These are phyloP conservation scores for Beauveria sp. DNA, from an alignment of 2,329 filamentous ascomycete species.

Conservation along the genomic window DNA sequence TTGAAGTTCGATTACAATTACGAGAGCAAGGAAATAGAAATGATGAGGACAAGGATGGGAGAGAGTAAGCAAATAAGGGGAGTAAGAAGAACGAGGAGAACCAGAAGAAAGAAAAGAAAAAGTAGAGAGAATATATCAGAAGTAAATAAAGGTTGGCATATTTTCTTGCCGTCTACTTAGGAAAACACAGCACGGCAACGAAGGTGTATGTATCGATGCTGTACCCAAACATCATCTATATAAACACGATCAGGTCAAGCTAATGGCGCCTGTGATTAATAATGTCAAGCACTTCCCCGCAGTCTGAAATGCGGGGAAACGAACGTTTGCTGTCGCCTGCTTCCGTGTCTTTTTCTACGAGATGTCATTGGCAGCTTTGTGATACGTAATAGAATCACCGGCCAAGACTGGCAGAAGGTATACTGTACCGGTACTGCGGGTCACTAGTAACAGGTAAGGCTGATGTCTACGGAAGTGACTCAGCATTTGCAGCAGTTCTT, in stretches of 20 bases:
- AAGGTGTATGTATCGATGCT: neutral
- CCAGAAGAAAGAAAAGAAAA: no score
- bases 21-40: no score
- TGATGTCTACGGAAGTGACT: neutral
- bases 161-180: no score
- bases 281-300: neutral
- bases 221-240: neutral
- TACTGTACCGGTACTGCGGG: neutral
- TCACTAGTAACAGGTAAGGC: neutral
- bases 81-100: no score
- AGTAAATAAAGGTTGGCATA: no score
- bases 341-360: neutral
- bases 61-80: no score
- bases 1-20: neutral
- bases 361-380: neutral
- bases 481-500: neutral
- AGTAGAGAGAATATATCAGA: no score
- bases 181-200: neutral
- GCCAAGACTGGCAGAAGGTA: neutral
- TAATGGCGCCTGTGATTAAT: neutral
- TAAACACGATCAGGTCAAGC: neutral
- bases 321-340: neutral
- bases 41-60: no score
- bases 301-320: neutral
- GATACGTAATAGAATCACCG: neutral